Evolutionary conservation across 192 early-diverging fungal species (phyloP).

Genomic region (Lobosporangium transversale): DNA sequence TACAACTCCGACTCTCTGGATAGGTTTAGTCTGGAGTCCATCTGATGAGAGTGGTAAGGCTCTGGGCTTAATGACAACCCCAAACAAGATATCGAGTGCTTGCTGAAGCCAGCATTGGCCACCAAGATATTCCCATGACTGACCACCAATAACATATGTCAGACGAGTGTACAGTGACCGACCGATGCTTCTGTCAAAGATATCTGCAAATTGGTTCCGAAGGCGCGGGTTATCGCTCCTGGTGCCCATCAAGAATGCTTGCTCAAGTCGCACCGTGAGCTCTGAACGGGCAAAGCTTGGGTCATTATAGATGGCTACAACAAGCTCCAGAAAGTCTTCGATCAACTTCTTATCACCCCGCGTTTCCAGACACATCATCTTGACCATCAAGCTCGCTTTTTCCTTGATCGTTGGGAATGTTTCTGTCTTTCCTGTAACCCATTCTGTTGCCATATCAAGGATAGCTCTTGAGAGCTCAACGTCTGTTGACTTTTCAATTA

Average conservation of each 20-base stretch:
- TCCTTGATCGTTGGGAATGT: conserved; percentile 97
- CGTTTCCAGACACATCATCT: conserved; percentile 89
- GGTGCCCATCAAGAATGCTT: conserved; percentile 94
- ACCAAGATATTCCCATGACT: conserved; percentile 94
- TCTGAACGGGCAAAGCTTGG: conserved; percentile 87
- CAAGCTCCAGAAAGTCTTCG: conserved; percentile 90
- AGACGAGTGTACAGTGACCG: conserved; percentile 76
- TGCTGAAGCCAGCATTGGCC: conserved; percentile 94
- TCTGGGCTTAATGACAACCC: conserved; percentile 62
- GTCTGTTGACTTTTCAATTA: conserved; percentile 89
- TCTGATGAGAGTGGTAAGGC: conserved; percentile 47
- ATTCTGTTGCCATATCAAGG: conserved; percentile 84
- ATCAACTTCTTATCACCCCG: conserved; percentile 73
- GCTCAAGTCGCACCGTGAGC: conserved; percentile 91
- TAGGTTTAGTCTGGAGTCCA: conserved; percentile 60
- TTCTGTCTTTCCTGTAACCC: conserved; percentile 84
- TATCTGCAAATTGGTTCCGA: conserved; percentile 80
- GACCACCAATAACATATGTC: conserved; percentile 89
- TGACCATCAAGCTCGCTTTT: conserved; percentile 91
- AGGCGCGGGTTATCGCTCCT: conserved; percentile 81
- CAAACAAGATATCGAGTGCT: conserved; percentile 87
- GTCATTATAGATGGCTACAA: conserved; percentile 89
- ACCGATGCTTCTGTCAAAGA: conserved; percentile 84
- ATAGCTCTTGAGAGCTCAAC: conserved; percentile 76
- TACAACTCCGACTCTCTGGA: conserved; percentile 31